Percentiles rank a stretch among this genome's conserved stretches.
Conservation (phyloP, 805 yeast species). For the Starmera caribaea region DNA sequence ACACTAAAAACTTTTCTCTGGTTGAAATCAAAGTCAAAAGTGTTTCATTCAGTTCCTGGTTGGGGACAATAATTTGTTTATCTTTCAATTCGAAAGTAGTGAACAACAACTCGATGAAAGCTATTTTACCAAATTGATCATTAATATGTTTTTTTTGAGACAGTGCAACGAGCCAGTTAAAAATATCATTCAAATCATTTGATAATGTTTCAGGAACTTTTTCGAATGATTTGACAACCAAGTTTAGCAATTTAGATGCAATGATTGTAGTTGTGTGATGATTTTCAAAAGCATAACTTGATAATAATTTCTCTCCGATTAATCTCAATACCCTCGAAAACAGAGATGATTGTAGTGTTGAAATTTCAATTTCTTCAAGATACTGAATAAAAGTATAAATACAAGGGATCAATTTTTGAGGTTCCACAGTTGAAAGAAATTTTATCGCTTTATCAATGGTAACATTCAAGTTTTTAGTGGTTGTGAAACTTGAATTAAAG, state of each 20-base stretch:
- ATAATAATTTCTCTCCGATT: slow-evolving; percentile 15
- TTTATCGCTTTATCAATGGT: slow-evolving; percentile 7
- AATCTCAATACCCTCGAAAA: slow-evolving; percentile 6
- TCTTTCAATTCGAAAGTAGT: no score
- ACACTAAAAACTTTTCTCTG: no score
- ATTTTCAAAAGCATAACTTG: slow-evolving; percentile 24
- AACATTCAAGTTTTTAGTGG: background rate
- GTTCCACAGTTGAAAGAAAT: slow-evolving; percentile 4
- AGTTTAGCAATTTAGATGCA: slow-evolving; percentile 22
- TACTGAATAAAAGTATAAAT: slow-evolving; percentile 6
- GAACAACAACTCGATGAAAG: no score
- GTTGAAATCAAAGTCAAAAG: no score
- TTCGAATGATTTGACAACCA: slow-evolving; percentile 19
- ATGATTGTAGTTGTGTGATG: slow-evolving; percentile 28
- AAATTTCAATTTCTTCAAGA: slow-evolving; percentile 1
- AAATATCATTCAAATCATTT: slow-evolving; percentile 37
- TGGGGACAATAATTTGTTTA: no score
- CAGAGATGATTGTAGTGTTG: slow-evolving; percentile 2
- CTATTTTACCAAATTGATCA: slow-evolving; percentile 18
- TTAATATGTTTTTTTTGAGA: slow-evolving; percentile 26
- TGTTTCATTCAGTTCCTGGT: no score
- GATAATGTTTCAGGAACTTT: slow-evolving; percentile 16
- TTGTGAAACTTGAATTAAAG: slow-evolving; percentile 3
- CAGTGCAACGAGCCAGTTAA: slow-evolving; percentile 29
- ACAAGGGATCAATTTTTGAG: slow-evolving; percentile 6